phyloP scores from a whole-genome alignment of 2,329 filamentous ascomycete species.

The Ramularia endophylla region DNA sequence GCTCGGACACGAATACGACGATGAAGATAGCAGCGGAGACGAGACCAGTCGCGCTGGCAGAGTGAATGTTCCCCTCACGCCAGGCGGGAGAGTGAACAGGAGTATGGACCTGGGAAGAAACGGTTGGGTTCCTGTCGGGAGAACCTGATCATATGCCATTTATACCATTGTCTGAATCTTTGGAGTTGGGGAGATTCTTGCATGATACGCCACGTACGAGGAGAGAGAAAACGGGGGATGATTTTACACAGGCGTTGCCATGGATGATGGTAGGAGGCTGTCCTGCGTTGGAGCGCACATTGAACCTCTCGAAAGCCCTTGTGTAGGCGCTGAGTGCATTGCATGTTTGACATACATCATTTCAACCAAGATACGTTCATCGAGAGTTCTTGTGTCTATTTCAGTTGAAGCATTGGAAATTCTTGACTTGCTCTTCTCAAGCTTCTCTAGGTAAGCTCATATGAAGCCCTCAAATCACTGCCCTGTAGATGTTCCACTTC shows the following conservation, averaged over 20 bases:
- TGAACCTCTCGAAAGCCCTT: too few relatives aligned
- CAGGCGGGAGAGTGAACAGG: conserved; percentile 55
- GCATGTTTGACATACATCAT: conserved; percentile 4
- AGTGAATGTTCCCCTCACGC: conserved; percentile 56
- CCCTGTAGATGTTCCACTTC: too few relatives aligned
- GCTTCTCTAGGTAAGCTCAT: too few relatives aligned
- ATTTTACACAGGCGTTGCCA: too few relatives aligned
- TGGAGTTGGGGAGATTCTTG: neutral
- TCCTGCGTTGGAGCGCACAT: too few relatives aligned
- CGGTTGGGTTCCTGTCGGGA: conserved; percentile 33
- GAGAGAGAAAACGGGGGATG: too few relatives aligned
- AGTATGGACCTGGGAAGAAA: conserved; percentile 57
- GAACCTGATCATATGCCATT: neutral
- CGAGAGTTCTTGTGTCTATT: neutral
- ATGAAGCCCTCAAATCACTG: too few relatives aligned
- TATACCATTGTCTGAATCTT: neutral
- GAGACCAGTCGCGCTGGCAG: conserved; percentile 27
- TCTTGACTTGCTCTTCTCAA: too few relatives aligned
- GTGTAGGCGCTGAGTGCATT: conserved; percentile 2
- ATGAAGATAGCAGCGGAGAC: conserved; percentile 38
- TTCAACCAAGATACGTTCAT: neutral
- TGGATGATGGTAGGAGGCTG: too few relatives aligned
- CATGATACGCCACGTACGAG: too few relatives aligned
- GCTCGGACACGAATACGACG: conserved; percentile 57
- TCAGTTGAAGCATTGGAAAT: neutral